A percentile compares a stretch with the other conserved stretches of the same genome.
These are phyloP conservation scores for Aureobasidium sp. DNA, from an alignment of 2,329 filamentous ascomycete genomes.

Conservation along the genomic window DNA sequence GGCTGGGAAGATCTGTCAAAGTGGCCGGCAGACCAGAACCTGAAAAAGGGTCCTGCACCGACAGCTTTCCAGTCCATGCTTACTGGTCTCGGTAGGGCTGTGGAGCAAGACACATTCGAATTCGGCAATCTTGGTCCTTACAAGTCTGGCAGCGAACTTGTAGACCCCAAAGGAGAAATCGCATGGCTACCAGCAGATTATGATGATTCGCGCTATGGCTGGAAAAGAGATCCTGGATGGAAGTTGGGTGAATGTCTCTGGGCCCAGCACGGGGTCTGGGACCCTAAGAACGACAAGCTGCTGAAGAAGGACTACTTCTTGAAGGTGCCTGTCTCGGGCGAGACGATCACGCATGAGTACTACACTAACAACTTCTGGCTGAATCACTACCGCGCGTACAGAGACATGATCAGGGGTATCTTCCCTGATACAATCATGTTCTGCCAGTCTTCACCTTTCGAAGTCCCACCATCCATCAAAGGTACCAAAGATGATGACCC, in stretches of 20 bases:
- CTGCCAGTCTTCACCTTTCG: slow-evolving; percentile 84
- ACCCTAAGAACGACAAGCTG: slow-evolving; percentile 67
- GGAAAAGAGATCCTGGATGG: slow-evolving; percentile 82
- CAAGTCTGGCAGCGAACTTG: slow-evolving; percentile 72
- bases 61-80: slow-evolving; percentile 92
- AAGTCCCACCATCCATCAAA: slow-evolving; percentile 83
- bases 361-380: slow-evolving; percentile 93
- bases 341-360: slow-evolving; percentile 67
- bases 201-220: slow-evolving; percentile 82
- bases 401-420: slow-evolving; percentile 63
- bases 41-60: slow-evolving; percentile 88
- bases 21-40: slow-evolving; percentile 77
- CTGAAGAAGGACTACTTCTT: slow-evolving; percentile 83
- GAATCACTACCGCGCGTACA: slow-evolving; percentile 72
- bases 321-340: slow-evolving; percentile 66
- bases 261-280: slow-evolving; percentile 96
- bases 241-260: slow-evolving; percentile 90
- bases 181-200: slow-evolving; percentile 80
- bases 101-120: slow-evolving; percentile 85
- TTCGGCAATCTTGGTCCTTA: slow-evolving; percentile 90
- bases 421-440: slow-evolving; percentile 81
- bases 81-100: slow-evolving; percentile 82
- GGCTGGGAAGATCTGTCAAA: slow-evolving; percentile 73
- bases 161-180: slow-evolving; percentile 79
- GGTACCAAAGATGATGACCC: slow-evolving; percentile 82